Base-by-base conservation (phyloP, 2,329 filamentous ascomycete species). In the Diaporthe velutina region DNA sequence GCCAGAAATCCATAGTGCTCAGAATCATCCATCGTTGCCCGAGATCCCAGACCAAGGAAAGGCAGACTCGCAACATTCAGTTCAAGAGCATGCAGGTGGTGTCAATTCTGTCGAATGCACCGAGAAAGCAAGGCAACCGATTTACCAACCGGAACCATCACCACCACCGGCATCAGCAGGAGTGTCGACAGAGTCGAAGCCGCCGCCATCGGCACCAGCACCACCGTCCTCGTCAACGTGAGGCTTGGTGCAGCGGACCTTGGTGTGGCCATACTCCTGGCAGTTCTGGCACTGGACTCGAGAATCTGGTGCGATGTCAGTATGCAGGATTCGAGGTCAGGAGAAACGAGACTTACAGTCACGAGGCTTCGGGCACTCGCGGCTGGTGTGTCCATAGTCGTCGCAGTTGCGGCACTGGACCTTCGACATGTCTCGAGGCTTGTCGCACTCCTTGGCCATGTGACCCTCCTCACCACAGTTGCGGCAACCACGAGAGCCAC, bases 381-480 rank as follows among this genome's bases (percentile, higher is more conserved):
- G 84, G 72, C 81, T 82, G 45, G 82, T 79, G 76, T 90, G 89
- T 3, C 89, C 89, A 19, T 81, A 85, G 70, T 84, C 84, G 66
- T 89, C 88, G 76, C 88, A 90, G 83, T 90, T 90, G 73, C 85
- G 84, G 82, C 88, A 90, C 77, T 85, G 81, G 55, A 81, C 79
- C 55, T 84, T 81, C n/a, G 77, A 78, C 79, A 82, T 82, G 79
- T 85, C 84, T 77, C 80, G 83, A 55, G 84, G 84, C 80, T 86
- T 84, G 0, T 90, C 87, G 80, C 90, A 94, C 61, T 94, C 92
- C 50, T 87, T 88, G 73, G 90, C 87, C 77, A 86, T 88, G 78
- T 94, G 92, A 3, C 92, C 92, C 74, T 86, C 85, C 77, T 90
- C 86, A 22, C 89, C 85, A 76, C 92, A 94, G 81, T 89, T 85